These are phyloP conservation scores for Pleurotus tuoliensis DNA, from an alignment of 768 basidiomycete genomes.

Conservation along the genomic window DNA sequence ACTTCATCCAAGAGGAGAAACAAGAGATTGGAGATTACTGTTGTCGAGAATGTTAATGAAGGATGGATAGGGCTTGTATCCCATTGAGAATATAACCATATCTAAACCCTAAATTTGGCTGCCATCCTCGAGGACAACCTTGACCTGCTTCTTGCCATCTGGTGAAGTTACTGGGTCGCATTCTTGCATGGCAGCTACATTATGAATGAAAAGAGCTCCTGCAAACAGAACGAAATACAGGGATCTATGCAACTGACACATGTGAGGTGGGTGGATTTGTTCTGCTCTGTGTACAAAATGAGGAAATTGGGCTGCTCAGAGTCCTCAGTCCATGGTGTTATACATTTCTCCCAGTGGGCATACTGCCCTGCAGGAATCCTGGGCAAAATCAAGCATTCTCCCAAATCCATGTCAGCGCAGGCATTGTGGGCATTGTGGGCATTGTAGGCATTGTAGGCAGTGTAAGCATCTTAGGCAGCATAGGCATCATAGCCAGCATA, in stretches of 20 bases:
- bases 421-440: too few relatives aligned
- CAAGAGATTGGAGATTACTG: constrained; percentile 22
- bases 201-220: constrained; percentile 38
- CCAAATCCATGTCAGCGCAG: too few relatives aligned
- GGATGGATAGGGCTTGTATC: constrained; percentile 37
- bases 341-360: too few relatives aligned
- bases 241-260: constrained; percentile 30
- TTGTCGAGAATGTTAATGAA: constrained; percentile 34
- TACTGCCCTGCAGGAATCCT: too few relatives aligned
- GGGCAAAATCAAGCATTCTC: too few relatives aligned
- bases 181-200: constrained; percentile 35
- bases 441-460: too few relatives aligned
- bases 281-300: too few relatives aligned
- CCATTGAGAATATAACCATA: constrained; percentile 41
- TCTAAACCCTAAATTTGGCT: constrained; percentile 36
- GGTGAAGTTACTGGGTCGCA: constrained; percentile 19
- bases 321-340: too few relatives aligned
- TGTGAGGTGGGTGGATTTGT: too few relatives aligned
- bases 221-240: constrained; percentile 45
- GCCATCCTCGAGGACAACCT: constrained; percentile 33
- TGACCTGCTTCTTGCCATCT: constrained; percentile 21
- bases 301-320: too few relatives aligned
- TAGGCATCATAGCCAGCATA: too few relatives aligned
- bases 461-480: too few relatives aligned
- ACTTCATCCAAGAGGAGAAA: constrained; percentile 55